Evolutionary conservation across 1,284 basidiomycete genomes (phyloP).

Genomic region (Microbotryum scabiosae): DNA sequence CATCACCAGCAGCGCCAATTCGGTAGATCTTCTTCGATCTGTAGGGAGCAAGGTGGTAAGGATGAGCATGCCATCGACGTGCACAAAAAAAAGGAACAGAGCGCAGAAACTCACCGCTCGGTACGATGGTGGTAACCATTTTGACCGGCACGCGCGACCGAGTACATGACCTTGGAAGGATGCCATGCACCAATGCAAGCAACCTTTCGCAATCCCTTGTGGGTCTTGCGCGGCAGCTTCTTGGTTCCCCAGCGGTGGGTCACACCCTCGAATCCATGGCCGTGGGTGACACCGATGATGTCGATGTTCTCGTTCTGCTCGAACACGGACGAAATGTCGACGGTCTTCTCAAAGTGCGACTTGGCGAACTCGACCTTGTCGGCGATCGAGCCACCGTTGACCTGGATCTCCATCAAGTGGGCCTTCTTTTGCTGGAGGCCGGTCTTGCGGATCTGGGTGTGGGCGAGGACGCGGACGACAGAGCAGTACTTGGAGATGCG

Average conservation of each 20-base stretch:
- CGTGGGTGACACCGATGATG: conserved; percentile 96
- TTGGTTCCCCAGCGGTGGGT: conserved; percentile 97
- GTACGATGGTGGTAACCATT: conserved; percentile 98
- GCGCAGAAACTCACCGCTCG: conserved; percentile 27
- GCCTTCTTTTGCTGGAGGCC: conserved; percentile 99
- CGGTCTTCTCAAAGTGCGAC: conserved; percentile 92
- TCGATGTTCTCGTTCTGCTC: conserved; percentile 97
- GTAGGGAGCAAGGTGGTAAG: conserved; percentile 50
- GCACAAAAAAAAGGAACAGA: neutral
- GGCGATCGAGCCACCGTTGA: conserved; percentile 92
- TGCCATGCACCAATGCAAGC: conserved; percentile 88
- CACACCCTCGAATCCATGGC: conserved; percentile 99
- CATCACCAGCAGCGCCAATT: conserved; percentile 72
- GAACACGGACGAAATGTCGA: conserved; percentile 78
- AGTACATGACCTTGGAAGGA: conserved; percentile 87
- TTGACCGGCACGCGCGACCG: conserved; percentile 96
- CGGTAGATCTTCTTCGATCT: conserved; percentile 87
- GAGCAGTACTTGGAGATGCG: conserved; percentile 99
- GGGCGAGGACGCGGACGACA: conserved; percentile 96
- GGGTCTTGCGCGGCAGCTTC: conserved; percentile 97
- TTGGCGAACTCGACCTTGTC: conserved; percentile 99
- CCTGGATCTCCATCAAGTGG: conserved; percentile 99
- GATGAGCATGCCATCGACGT: too few relatives aligned
- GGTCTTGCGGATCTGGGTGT: conserved; percentile 98
- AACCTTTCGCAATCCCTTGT: conserved; percentile 76